A percentile compares a stretch with the other conserved stretches of the same genome.
These are phyloP conservation scores for Cercospora sp. DNA, from an alignment of 2,329 filamentous ascomycete species.

Conservation along the genomic window DNA sequence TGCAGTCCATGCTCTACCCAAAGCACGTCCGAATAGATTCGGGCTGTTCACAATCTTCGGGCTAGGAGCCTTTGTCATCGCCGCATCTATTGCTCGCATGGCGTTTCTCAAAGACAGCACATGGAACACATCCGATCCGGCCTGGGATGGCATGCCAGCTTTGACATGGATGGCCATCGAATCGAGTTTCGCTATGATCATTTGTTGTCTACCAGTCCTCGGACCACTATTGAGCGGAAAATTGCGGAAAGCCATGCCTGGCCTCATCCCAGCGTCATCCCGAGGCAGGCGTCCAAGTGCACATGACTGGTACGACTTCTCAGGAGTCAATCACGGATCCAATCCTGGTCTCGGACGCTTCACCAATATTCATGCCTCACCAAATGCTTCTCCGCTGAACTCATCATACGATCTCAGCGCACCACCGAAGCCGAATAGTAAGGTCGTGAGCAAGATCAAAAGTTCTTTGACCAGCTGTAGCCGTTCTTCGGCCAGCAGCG, in stretches of 20 bases:
- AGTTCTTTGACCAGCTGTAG: background rate
- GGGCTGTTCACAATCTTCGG: conserved; percentile 31
- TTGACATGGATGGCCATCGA: conserved; percentile 35
- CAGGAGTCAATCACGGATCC: conserved; percentile 7
- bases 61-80: conserved; percentile 34
- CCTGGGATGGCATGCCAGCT: conserved; percentile 30
- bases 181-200: conserved; percentile 32
- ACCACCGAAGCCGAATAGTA: background rate
- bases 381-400: conserved; percentile 9
- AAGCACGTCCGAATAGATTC: conserved; percentile 26
- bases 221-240: conserved; percentile 14
- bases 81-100: conserved; percentile 34
- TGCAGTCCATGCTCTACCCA: conserved; percentile 30
- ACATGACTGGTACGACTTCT: conserved; percentile 10
- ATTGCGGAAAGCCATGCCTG: conserved; percentile 12
- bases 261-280: background rate
- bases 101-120: conserved; percentile 27
- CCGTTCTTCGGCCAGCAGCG: background rate
- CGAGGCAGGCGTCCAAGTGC: background rate
- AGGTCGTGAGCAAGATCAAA: background rate
- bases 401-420: background rate
- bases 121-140: conserved; percentile 26
- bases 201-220: conserved; percentile 33
- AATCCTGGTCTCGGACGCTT: conserved; percentile 10
- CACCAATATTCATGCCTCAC: conserved; percentile 15